A percentile compares a stretch with the other conserved stretches of the same genome.
phyloP scores from a whole-genome alignment of 169 alveolate genomes.

The Babesia bovis region DNA sequence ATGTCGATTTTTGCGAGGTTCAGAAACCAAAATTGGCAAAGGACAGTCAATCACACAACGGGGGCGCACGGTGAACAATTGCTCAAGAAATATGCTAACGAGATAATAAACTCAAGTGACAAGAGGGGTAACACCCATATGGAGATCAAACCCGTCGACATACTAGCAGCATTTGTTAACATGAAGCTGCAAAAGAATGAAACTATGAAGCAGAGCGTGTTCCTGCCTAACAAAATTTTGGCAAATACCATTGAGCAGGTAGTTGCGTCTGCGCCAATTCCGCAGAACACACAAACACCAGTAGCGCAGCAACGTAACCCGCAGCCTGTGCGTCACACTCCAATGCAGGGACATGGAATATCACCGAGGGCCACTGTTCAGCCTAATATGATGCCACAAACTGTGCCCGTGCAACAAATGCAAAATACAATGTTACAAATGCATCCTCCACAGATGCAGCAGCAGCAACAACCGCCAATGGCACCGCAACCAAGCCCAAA shows the following conservation, averaged over 20 bases:
- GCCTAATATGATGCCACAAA: not conserved
- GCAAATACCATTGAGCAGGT: conserved; percentile 23
- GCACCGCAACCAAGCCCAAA: conserved; percentile 1
- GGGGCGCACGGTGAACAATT: conserved; percentile 46
- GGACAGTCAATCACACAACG: conserved; percentile 8
- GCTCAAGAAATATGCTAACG: conserved; percentile 35
- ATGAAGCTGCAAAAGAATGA: conserved; percentile 39
- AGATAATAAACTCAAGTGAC: conserved; percentile 10
- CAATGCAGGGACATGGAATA: not conserved
- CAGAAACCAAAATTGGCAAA: conserved; percentile 38
- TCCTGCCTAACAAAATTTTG: conserved; percentile 19
- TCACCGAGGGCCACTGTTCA: conserved; percentile 1
- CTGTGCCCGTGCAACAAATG: not conserved
- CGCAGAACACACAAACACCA: not conserved
- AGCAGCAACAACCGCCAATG: conserved; percentile 9
- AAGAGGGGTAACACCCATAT: conserved; percentile 1
- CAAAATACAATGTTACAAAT: not conserved
- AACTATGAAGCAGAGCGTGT: conserved; percentile 20
- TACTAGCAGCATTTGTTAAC: conserved; percentile 37
- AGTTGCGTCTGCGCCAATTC: not conserved
- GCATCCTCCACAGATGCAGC: not conserved
- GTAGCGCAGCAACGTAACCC: not conserved
- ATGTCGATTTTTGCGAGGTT: conserved; percentile 24
- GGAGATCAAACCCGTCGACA: conserved; percentile 21
- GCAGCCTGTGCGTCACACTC: not conserved